Evolutionary conservation across 257 asterid species (phyloP), one percentile per base, ranked within the genome.

Genomic region (Solanum ossicruentum): DNA sequence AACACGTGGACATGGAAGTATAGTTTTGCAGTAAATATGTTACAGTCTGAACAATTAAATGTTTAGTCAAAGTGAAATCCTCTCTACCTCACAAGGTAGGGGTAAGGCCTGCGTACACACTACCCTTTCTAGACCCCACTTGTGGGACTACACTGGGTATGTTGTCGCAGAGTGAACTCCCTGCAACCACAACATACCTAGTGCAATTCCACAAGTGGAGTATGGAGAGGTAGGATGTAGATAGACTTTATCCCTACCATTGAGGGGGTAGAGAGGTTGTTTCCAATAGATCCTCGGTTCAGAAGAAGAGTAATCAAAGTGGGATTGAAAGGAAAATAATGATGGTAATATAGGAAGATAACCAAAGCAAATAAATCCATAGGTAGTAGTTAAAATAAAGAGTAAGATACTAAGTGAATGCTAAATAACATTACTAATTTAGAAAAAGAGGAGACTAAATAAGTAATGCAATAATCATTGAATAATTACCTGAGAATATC

Each of bases 401-500:
- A 58, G 10, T 58, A 58, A 2, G 66, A 60, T 60, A 60, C 66
- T 60, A n/a, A 60, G 66, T 7, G 3, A n/a, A 10, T n/a, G 51
- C 51, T 8, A 45, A 45, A 45, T 45, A 45, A 8, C 10, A 45
- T 10, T 60, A 60, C 66, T 60, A 60, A 20, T n/a, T 4, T n/a
- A 60, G 32, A 28, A 60, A 28, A 20, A 20, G 32, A 58, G 28
- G 66, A 60, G 66, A 60, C 4, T 21, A 60, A 60, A 60, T 65
- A 81, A 51, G 28, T 56, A 47, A 80, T 49, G 78, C 51, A 81
- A 84, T 36, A 18, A 67, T 12, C 66, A 69, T 49, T 66, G 70
- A 66, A 80, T 8, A 66, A 63, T 84, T 57, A 94, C 98, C 98
- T 26, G 99, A 97, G 82, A 90, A 85, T 82, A 92, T 87, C 99